Conservation (phyloP, 106 monocot genomes). For the Allium sativum region DNA sequence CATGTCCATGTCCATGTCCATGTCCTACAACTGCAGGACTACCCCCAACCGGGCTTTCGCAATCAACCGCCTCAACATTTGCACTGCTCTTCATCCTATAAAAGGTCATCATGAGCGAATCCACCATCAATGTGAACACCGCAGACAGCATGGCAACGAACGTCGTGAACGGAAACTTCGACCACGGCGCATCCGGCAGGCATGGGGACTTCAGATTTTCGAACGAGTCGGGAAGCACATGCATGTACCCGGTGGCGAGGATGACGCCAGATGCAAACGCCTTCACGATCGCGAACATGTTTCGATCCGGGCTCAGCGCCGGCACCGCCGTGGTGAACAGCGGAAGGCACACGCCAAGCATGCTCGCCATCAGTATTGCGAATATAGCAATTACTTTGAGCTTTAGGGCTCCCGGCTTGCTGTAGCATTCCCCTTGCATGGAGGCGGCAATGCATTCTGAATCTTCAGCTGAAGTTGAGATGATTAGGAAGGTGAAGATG, state of each 20-base stretch:
- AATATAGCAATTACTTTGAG: conserved; percentile 55
- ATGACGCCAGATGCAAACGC: conserved; percentile 76
- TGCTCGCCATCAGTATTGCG: background rate
- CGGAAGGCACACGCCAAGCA: conserved; percentile 5
- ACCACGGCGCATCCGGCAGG: conserved; percentile 46
- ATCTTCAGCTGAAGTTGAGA: background rate
- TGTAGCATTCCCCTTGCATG: conserved; percentile 34
- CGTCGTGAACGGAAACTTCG: conserved; percentile 49
- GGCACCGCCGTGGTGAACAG: conserved; percentile 21
- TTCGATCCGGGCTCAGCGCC: conserved; percentile 39
- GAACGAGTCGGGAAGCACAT: conserved; percentile 63
- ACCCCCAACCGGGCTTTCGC: too few species aligned
- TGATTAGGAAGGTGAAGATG: background rate
- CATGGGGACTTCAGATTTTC: conserved; percentile 39
- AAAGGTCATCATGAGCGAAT: conserved; percentile 35
- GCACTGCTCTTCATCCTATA: too few species aligned
- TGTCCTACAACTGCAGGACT: too few species aligned
- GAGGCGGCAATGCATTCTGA: conserved; percentile 8
- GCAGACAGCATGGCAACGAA: conserved; percentile 68
- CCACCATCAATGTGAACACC: conserved; percentile 48
- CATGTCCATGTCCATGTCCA: background rate
- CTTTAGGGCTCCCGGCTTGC: conserved; percentile 23
- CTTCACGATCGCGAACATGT: conserved; percentile 48
- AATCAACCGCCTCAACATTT: too few species aligned
- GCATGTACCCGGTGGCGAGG: conserved; percentile 64